Base-by-base conservation (phyloP, 345 rosid species). In the Aegle marmelos region DNA sequence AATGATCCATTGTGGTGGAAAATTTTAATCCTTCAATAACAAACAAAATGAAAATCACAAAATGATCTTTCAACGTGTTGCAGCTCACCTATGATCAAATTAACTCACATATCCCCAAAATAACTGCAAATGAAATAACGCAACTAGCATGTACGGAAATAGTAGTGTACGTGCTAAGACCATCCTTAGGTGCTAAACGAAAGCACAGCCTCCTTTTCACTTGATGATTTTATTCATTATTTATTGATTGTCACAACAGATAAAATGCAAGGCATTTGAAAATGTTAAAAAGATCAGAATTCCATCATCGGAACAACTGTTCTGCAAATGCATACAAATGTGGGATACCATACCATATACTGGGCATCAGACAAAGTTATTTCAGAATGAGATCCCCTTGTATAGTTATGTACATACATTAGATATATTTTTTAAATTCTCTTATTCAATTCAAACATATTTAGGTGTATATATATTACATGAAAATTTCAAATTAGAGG, bases 1-100 rank as follows among this genome's bases (percentile, higher is more conserved):
- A 91, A 80, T 59, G 91, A 82, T 62, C 99, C 99, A 37, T 94
- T 91, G 60, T 86, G 85, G 88, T 87, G 90, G 85, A 96, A 96
- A 76, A 95, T 84, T 80, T 91, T 95, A 54, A 95, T 81, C 92
- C 99, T 95, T 85, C 87, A 86, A 79, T 27, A 74, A 48, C 31
- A 71, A 81, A 59, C 5, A 27, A 73, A 60, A 59, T 25, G 31
- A 67, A 33, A 63, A 25, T 16, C 70, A 73, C 6, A 80, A 71
- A 68, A 71, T 45, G 33, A 30, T 65, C 17, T 36, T 19, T 50
- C 36, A 31, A 37, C 11, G 17, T 3, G 28, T 36, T 25, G 37
- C 37, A 56, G 30, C 36, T 37, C 30, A 45, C 6, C 68, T 14
- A 41, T 19, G 57, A 41, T 16, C 17, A 25, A 19, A 62, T 61